phyloP scores from a whole-genome alignment of 352 stramenopile genomes.

The Phytophthora pisi region DNA sequence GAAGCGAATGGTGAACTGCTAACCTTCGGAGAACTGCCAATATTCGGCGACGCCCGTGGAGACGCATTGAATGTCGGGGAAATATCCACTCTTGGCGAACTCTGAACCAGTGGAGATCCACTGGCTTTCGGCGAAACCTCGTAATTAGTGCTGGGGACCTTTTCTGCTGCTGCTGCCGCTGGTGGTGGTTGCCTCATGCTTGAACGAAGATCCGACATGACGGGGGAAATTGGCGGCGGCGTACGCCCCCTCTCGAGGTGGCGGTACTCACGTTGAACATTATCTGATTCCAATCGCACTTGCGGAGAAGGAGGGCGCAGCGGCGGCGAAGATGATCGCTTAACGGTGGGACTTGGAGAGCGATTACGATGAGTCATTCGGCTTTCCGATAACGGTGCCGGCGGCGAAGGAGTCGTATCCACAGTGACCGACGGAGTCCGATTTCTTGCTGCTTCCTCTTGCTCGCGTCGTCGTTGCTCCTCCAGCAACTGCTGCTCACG shows the following conservation, averaged over 20 bases:
- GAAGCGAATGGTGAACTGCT: constrained; percentile 39
- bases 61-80: constrained; percentile 25
- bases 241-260: constrained; percentile 26
- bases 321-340: constrained; percentile 34
- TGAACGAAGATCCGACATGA: constrained; percentile 5
- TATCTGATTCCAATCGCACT: constrained; percentile 21
- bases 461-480: constrained; percentile 19
- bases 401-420: constrained; percentile 27
- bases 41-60: constrained; percentile 19
- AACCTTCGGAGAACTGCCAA: constrained; percentile 36
- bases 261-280: constrained; percentile 20
- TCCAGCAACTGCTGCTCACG: constrained; percentile 14
- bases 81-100: constrained; percentile 23
- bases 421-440: constrained; percentile 44
- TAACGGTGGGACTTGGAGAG: constrained; percentile 33
- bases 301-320: constrained; percentile 35
- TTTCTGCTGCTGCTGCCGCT: constrained; percentile 1
- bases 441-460: constrained; percentile 24
- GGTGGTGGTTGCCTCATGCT: constrained; percentile 24
- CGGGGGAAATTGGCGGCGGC: constrained; percentile 31
- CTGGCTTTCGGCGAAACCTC: constrained; percentile 33
- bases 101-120: constrained; percentile 17
- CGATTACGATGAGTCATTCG: constrained; percentile 20
- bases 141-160: constrained; percentile 20
- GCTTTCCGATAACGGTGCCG: constrained; percentile 12